Conservation (phyloP, 495 filamentous ascomycete genomes). For the Pyrenula massariospora region DNA sequence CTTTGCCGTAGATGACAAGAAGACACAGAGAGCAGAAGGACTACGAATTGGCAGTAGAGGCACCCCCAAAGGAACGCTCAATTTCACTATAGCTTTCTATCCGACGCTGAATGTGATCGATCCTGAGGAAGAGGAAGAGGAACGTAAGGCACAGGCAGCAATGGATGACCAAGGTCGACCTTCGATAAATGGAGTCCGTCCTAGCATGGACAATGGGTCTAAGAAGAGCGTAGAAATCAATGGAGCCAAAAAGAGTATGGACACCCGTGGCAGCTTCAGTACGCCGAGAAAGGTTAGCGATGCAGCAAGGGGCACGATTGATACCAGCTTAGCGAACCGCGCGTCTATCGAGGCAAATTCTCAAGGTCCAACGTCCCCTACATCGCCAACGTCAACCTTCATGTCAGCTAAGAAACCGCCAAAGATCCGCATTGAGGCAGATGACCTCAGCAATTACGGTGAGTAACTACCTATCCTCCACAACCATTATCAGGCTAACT, state of each 20-base stretch:
- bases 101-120: conserved; percentile 79
- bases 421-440: conserved; percentile 63
- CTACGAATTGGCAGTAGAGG: conserved; percentile 58
- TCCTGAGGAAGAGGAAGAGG: conserved; percentile 78
- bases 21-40: conserved; percentile 43
- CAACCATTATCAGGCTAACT: conserved; percentile 12
- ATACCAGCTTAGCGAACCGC: conserved; percentile 14
- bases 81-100: conserved; percentile 82
- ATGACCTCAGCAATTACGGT: conserved; percentile 73
- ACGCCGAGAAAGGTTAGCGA: conserved; percentile 15
- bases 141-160: conserved; percentile 33
- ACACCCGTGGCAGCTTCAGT: conserved; percentile 13
- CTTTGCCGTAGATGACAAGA: conserved; percentile 70
- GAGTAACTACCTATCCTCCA: conserved; percentile 12
- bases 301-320: conserved; percentile 22
- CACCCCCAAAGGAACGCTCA: conserved; percentile 64
- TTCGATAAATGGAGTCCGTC: conserved; percentile 8
- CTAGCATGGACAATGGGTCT: conserved; percentile 26
- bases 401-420: conserved; percentile 43
- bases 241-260: conserved; percentile 14
- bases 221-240: conserved; percentile 10
- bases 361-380: conserved; percentile 11
- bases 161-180: conserved; percentile 17
- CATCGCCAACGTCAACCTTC: conserved; percentile 21
- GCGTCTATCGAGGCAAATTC: conserved; percentile 1